phyloP scores from a whole-genome alignment of 2,329 filamentous ascomycete genomes.

The Botryotinia calthae region DNA sequence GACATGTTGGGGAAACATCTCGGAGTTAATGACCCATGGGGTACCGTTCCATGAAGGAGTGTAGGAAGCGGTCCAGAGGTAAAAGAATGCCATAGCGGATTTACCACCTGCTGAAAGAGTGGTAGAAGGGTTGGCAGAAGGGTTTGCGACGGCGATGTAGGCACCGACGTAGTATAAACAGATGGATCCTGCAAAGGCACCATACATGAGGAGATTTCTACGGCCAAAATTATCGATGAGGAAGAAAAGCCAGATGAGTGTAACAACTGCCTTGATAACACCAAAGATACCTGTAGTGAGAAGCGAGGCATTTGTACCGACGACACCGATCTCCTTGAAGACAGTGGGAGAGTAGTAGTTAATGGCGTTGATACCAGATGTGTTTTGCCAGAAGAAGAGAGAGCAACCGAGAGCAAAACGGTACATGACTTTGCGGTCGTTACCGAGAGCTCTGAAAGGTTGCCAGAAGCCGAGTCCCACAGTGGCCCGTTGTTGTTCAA shows the following conservation, averaged over 20 bases:
- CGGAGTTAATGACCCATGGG: conserved; percentile 34
- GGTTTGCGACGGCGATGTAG: conserved; percentile 39
- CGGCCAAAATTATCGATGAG: conserved; percentile 58
- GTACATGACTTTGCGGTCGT: conserved; percentile 44
- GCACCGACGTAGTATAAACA: conserved; percentile 34
- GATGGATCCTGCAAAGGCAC: conserved; percentile 24
- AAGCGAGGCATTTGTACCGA: conserved; percentile 28
- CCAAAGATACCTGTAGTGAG: conserved; percentile 33
- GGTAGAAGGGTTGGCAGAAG: conserved; percentile 38
- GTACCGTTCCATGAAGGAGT: conserved; percentile 36
- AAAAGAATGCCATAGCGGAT: conserved; percentile 68
- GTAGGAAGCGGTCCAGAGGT: conserved; percentile 59
- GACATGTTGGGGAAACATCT: conserved; percentile 52
- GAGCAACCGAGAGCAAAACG: conserved; percentile 70
- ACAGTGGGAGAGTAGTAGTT: conserved; percentile 35
- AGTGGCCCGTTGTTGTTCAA: conserved; percentile 60
- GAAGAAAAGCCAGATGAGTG: conserved; percentile 51
- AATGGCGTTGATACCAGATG: conserved; percentile 33
- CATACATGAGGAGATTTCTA: conserved; percentile 43
- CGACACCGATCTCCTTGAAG: conserved; percentile 31
- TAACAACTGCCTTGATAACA: conserved; percentile 29
- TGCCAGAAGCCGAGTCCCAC: conserved; percentile 74
- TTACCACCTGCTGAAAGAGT: conserved; percentile 45
- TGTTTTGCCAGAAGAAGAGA: conserved; percentile 43
- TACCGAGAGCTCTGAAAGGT: conserved; percentile 50